A percentile compares a stretch with the other conserved stretches of the same genome.
phyloP scores from a whole-genome alignment of 768 basidiomycete genomes.

The Gymnopilus dilepis region DNA sequence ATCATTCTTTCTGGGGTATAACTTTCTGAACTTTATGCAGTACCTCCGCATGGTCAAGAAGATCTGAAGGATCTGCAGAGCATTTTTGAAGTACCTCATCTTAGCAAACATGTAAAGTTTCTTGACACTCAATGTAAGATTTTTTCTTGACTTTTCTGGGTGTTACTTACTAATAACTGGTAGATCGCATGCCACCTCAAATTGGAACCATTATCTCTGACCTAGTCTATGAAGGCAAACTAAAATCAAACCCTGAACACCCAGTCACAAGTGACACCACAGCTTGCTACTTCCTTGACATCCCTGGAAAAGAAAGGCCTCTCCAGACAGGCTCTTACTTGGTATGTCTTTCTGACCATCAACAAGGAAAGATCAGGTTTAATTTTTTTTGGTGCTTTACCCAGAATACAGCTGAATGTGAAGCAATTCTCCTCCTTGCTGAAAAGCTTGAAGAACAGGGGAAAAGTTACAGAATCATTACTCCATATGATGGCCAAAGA shows the following conservation, averaged over 20 bases:
- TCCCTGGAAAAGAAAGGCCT: constrained; percentile 41
- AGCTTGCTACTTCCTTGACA: constrained; percentile 75
- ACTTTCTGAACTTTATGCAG: constrained; percentile 42
- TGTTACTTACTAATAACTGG: constrained; percentile 8
- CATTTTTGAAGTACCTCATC: constrained; percentile 77
- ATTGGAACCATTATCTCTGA: constrained; percentile 77
- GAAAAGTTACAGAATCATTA: constrained; percentile 68
- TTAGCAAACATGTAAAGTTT: constrained; percentile 54
- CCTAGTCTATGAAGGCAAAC: constrained; percentile 64
- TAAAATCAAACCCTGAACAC: constrained; percentile 60
- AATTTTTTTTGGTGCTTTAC: constrained; percentile 8
- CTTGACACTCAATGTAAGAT: constrained; percentile 77
- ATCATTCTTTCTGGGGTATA: constrained; percentile 18
- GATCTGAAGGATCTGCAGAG: constrained; percentile 68
- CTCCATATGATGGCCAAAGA: constrained; percentile 82
- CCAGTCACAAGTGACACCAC: constrained; percentile 44
- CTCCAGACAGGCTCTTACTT: constrained; percentile 36
- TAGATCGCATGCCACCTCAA: constrained; percentile 86
- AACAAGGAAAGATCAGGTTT: neutral
- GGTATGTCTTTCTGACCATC: constrained; percentile 32
- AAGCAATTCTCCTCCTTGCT: constrained; percentile 62
- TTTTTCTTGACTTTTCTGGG: constrained; percentile 4
- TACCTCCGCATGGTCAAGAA: constrained; percentile 83
- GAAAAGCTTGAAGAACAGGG: constrained; percentile 54
- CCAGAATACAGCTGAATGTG: constrained; percentile 68